Evolutionary conservation across 495 filamentous ascomycete species (phyloP).

Genomic region (Delitschia confertaspora): DNA sequence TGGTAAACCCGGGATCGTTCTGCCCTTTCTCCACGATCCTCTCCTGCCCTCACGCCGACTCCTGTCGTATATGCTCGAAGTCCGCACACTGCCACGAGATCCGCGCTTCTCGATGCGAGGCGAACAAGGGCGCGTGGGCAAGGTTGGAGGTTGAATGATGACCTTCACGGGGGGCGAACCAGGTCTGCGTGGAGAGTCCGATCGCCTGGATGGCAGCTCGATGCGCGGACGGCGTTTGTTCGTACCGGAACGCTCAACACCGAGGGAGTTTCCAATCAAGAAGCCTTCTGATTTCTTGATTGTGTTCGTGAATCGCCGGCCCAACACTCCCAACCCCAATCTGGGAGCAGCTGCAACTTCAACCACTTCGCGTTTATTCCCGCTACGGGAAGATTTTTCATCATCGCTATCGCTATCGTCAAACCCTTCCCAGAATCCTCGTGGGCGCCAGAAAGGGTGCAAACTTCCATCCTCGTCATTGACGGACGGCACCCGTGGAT

Average conservation of each 20-base stretch:
- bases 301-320: slow-evolving; percentile 18
- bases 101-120: slow-evolving; percentile 12
- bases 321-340: slow-evolving; percentile 20
- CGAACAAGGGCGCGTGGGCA: slow-evolving; percentile 5
- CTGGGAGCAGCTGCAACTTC: slow-evolving; percentile 17
- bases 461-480: slow-evolving; percentile 44
- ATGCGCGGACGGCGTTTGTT: slow-evolving; percentile 45
- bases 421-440: slow-evolving; percentile 59
- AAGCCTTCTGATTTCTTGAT: slow-evolving; percentile 29
- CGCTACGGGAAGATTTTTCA: slow-evolving; percentile 28
- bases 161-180: slow-evolving; percentile 24
- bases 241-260: slow-evolving; percentile 39
- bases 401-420: slow-evolving; percentile 40
- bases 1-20: slow-evolving; percentile 39
- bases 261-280: slow-evolving; percentile 44
- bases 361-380: slow-evolving; percentile 33
- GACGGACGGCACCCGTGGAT: slow-evolving; percentile 23
- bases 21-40: slow-evolving; percentile 26
- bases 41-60: slow-evolving; percentile 12
- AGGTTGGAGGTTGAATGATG: slow-evolving; percentile 13
- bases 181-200: background rate
- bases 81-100: slow-evolving; percentile 14
- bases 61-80: slow-evolving; percentile 30
- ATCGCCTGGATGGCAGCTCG: slow-evolving; percentile 38
- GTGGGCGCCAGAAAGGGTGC: slow-evolving; percentile 76